Conservation (phyloP, 2,329 filamentous ascomycete genomes). For the Diaporthe nobilis region DNA sequence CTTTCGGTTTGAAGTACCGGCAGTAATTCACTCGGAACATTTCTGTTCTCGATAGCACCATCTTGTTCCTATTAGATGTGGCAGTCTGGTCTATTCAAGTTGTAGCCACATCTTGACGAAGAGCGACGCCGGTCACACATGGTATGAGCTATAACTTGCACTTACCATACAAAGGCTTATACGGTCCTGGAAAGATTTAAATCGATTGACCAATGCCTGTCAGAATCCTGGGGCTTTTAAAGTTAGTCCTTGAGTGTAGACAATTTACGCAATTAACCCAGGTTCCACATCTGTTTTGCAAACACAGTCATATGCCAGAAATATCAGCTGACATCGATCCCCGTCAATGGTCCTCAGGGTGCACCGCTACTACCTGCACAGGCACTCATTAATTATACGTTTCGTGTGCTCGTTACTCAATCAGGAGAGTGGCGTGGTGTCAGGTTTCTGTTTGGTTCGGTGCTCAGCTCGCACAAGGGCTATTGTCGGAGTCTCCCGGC, state of each 20-base stretch:
- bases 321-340: background rate
- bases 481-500: background rate
- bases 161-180: background rate
- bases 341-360: background rate
- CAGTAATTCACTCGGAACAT: background rate
- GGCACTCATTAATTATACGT: background rate
- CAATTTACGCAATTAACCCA: background rate
- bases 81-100: background rate
- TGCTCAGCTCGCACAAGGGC: background rate
- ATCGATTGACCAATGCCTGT: background rate
- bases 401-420: background rate
- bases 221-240: background rate
- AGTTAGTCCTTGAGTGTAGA: background rate
- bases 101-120: background rate
- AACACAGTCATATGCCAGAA: background rate
- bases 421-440: background rate
- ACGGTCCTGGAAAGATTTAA: background rate
- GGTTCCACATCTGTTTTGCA: background rate
- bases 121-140: background rate
- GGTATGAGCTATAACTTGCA: background rate
- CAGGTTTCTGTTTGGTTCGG: background rate
- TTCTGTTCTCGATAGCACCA: background rate
- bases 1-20: background rate
- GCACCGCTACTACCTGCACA: background rate
- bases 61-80: background rate